Conservation (phyloP, 2,329 filamentous ascomycete species). For the Fusarium denticulatum region DNA sequence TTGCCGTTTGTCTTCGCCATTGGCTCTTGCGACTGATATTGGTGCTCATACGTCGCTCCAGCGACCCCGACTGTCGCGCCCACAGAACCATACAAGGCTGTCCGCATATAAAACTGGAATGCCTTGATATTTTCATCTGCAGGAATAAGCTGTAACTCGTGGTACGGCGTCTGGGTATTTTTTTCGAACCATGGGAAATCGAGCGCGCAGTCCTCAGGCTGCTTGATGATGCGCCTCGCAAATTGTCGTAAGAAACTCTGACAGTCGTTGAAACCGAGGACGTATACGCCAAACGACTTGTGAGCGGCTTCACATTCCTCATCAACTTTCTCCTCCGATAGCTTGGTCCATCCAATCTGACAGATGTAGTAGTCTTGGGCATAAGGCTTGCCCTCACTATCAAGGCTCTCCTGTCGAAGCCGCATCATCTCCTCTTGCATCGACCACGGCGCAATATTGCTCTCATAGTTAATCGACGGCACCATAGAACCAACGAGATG, state of each 20-base stretch:
- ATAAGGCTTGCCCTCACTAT: background rate
- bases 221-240: background rate
- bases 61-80: background rate
- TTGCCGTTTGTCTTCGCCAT: accelerated
- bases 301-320: background rate
- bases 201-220: background rate
- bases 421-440: background rate
- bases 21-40: background rate
- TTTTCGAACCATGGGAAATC: background rate
- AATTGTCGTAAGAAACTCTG: background rate
- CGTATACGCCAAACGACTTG: accelerated
- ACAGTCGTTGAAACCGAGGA: background rate
- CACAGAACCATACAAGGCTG: background rate
- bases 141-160: background rate
- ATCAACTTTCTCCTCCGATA: accelerated
- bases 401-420: background rate
- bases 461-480: accelerated
- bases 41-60: background rate
- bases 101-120: accelerated
- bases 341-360: accelerated
- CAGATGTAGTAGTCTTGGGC: background rate
- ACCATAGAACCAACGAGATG: background rate
- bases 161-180: accelerated
- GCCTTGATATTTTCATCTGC: background rate
- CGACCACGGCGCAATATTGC: background rate